These are phyloP conservation scores for Mesotaenium endlicherianum DNA, from an alignment of 139 green algal genomes.

Conservation along the genomic window DNA sequence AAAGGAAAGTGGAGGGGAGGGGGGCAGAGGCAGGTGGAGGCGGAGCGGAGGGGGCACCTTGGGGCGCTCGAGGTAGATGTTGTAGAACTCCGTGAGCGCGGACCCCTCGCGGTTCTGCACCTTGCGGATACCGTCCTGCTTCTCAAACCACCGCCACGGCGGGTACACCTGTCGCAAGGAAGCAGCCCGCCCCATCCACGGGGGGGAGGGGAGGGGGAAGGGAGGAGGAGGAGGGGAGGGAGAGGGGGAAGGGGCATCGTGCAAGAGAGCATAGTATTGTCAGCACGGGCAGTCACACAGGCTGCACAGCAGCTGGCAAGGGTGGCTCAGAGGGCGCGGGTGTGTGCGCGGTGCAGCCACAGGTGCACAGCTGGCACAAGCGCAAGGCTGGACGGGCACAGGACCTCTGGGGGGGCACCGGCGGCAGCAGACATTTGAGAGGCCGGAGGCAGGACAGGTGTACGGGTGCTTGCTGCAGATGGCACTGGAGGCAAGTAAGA, in stretches of 20 bases:
- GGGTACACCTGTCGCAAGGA: too few species aligned
- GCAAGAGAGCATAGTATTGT: too few species aligned
- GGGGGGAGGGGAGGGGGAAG: neutral
- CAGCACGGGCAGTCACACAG: too few species aligned
- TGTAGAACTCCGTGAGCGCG: conserved; percentile 93
- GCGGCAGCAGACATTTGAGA: neutral
- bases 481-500: too few species aligned
- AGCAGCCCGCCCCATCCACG: too few species aligned
- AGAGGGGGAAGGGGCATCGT: neutral
- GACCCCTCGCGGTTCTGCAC: conserved; percentile 57
- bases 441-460: too few species aligned
- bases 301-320: neutral
- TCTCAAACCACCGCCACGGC: conserved; percentile 91
- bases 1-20: neutral
- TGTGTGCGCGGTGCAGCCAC: too few species aligned
- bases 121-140: conserved; percentile 81
- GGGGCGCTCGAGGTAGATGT: conserved; percentile 43
- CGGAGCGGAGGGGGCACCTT: neutral
- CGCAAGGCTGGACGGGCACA: neutral
- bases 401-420: neutral
- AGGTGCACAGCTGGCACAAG: too few species aligned
- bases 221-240: neutral
- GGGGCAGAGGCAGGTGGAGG: neutral
- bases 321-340: neutral
- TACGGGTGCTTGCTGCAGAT: too few species aligned